Percentiles rank a stretch among this genome's conserved stretches.
These are phyloP conservation scores for Scheffersomyces ergatensis DNA, from an alignment of 805 yeast species.

Conservation along the genomic window DNA sequence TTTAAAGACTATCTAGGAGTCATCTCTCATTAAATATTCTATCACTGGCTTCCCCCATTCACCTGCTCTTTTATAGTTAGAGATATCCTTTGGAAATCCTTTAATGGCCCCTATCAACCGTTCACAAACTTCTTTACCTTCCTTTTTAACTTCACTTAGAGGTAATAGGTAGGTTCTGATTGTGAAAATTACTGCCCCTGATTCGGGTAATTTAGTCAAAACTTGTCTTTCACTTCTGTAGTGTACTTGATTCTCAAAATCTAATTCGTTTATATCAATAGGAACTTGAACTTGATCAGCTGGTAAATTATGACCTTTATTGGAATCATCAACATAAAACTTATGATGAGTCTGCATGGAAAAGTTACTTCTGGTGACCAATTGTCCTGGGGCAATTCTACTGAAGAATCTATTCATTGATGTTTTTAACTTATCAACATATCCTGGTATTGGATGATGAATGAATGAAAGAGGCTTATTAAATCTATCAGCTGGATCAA, in stretches of 20 bases:
- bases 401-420: constrained; percentile 42
- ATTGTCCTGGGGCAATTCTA: constrained; percentile 32
- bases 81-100: constrained; percentile 58
- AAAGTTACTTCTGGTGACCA: constrained; percentile 39
- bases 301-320: constrained; percentile 37
- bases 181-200: constrained; percentile 39
- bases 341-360: constrained; percentile 38
- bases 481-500: constrained; percentile 36
- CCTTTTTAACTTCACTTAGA: constrained; percentile 26
- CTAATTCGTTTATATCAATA: constrained; percentile 26
- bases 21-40: constrained; percentile 13
- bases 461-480: constrained; percentile 35
- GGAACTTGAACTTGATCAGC: constrained; percentile 22
- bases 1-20: not conserved
- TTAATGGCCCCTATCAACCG: constrained; percentile 61
- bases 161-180: constrained; percentile 41
- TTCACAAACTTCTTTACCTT: constrained; percentile 38
- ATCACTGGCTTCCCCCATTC: constrained; percentile 71
- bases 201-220: constrained; percentile 35
- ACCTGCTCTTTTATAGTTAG: constrained; percentile 58
- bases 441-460: constrained; percentile 43
- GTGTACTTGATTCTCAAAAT: constrained; percentile 37
- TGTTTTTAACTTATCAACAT: constrained; percentile 33
- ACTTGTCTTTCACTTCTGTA: constrained; percentile 44
- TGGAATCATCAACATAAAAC: constrained; percentile 35